These are phyloP conservation scores for Pyrus pyrifolia DNA, from an alignment of 306 rosid species.

Conservation along the genomic window DNA sequence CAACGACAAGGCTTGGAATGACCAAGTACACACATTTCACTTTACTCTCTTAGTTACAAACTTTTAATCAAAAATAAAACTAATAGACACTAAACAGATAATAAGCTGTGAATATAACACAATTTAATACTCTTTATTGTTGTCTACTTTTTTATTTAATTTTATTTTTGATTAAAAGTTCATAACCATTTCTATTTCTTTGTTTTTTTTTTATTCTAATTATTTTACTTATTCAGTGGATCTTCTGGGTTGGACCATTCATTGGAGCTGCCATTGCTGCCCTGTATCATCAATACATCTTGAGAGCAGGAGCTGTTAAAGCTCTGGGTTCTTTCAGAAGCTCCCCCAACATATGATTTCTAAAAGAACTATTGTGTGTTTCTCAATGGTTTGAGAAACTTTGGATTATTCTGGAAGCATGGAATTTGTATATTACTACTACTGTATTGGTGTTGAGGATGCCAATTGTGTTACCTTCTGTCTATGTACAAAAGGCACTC, in stretches of 20 bases:
- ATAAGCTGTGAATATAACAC: too few species aligned
- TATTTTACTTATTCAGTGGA: slow-evolving; percentile 20
- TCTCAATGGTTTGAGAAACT: background rate
- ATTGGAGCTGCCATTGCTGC: slow-evolving; percentile 46
- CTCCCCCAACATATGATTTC: slow-evolving; percentile 11
- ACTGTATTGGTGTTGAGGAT: too few species aligned
- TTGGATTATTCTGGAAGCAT: too few species aligned
- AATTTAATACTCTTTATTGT: too few species aligned
- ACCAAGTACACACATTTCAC: slow-evolving; percentile 16
- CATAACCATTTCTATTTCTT: too few species aligned
- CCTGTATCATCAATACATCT: slow-evolving; percentile 28
- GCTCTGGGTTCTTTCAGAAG: slow-evolving; percentile 38
- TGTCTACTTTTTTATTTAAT: too few species aligned
- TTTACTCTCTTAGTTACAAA: background rate
- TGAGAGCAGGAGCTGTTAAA: slow-evolving; percentile 40
- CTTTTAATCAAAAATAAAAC: too few species aligned
- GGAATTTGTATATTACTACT: background rate
- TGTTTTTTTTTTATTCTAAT: too few species aligned
- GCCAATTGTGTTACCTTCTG: background rate
- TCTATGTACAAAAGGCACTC: background rate
- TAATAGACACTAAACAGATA: too few species aligned
- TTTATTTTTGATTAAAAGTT: too few species aligned
- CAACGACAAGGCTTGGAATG: slow-evolving; percentile 29
- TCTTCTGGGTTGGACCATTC: slow-evolving; percentile 41
- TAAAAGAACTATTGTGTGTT: background rate